Conservation (phyloP, 2,329 filamentous ascomycete species). For the Atkinsonella texensis region DNA sequence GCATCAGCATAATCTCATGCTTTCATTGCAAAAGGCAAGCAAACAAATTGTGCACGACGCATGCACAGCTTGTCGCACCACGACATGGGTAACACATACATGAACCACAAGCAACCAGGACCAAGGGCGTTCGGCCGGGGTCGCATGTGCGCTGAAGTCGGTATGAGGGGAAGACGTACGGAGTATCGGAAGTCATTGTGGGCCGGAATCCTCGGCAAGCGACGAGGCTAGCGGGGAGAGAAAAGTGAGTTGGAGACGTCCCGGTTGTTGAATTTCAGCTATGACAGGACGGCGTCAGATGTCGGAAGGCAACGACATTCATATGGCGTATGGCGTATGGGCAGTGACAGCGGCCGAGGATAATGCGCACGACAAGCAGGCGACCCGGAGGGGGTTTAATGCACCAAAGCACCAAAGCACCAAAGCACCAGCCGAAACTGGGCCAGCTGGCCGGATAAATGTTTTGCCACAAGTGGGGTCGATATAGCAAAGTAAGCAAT, state of each 20-base stretch:
- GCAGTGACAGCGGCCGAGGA: background rate
- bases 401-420: no score
- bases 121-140: slow-evolving; percentile 4
- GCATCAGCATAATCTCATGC: background rate
- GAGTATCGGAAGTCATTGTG: slow-evolving; percentile 19
- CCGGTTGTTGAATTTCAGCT: background rate
- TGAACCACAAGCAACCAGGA: slow-evolving; percentile 44
- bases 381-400: background rate
- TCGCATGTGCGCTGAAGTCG: slow-evolving; percentile 44
- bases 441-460: background rate
- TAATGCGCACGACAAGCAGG: background rate
- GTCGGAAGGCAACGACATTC: background rate
- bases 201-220: slow-evolving; percentile 3
- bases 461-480: background rate
- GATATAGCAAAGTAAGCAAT: no score
- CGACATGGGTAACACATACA: slow-evolving; percentile 23
- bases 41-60: background rate
- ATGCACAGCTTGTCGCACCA: background rate
- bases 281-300: background rate
- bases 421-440: background rate
- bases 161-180: slow-evolving; percentile 43
- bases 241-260: no score
- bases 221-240: background rate
- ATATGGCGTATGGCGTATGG: background rate
- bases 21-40: no score